Conservation (phyloP, 768 basidiomycete species). For the Peribolospora baueri region DNA sequence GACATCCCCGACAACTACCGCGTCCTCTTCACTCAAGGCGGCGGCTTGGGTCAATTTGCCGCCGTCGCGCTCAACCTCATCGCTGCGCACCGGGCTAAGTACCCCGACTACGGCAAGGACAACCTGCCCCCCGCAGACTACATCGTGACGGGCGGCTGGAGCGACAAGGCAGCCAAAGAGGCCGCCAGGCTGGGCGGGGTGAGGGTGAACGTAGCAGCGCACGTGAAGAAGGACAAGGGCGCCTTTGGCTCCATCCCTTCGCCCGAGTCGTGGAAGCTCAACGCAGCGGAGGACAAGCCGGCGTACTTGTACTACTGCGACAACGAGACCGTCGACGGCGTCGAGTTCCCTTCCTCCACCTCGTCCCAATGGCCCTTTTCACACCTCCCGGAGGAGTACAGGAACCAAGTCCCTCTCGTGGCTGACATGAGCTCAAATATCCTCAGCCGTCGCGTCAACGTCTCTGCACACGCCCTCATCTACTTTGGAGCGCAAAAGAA, state of each 20-base stretch:
- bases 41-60: slow-evolving; percentile 76
- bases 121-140: slow-evolving; percentile 55
- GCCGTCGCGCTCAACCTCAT: slow-evolving; percentile 78
- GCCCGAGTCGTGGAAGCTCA: slow-evolving; percentile 32
- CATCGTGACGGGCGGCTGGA: slow-evolving; percentile 79
- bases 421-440: slow-evolving; percentile 92
- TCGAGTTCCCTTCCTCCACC: slow-evolving; percentile 39
- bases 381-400: slow-evolving; percentile 23
- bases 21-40: slow-evolving; percentile 83
- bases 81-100: slow-evolving; percentile 51
- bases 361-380: slow-evolving; percentile 1
- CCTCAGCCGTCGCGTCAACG: slow-evolving; percentile 65
- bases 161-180: slow-evolving; percentile 61
- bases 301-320: slow-evolving; percentile 95
- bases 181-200: slow-evolving; percentile 41
- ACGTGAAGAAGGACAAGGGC: slow-evolving; percentile 27
- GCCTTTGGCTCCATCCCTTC: slow-evolving; percentile 46
- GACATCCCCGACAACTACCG: slow-evolving; percentile 57
- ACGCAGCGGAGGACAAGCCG: slow-evolving; percentile 27
- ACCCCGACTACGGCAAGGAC: slow-evolving; percentile 22
- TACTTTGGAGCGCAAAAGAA: slow-evolving; percentile 98
- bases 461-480: slow-evolving; percentile 48
- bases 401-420: slow-evolving; percentile 45
- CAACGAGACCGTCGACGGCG: slow-evolving; percentile 93
- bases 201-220: slow-evolving; percentile 43